Evolutionary conservation across 768 basidiomycete genomes (phyloP), one percentile per base, ranked within the genome.

Genomic region (Tephrocybe sp.): DNA sequence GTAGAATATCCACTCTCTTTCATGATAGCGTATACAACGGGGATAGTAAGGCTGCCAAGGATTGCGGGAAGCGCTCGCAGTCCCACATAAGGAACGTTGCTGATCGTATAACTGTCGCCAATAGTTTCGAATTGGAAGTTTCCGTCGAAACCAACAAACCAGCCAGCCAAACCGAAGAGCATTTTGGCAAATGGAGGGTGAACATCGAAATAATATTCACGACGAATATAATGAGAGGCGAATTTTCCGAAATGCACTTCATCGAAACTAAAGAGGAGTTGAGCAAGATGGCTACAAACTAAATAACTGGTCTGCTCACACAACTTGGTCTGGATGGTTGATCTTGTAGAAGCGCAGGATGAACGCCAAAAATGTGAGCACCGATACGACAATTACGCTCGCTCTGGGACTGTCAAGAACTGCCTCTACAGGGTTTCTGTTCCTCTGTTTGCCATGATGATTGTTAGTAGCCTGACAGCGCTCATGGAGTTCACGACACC

Each of bases 201-300:
- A 7, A 99, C 96, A 65, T 99, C 97, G 75, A 99, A 99, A 72
- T 98, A 98, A 74, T 98, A 99, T 69, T 97, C 83, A 56, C 96
- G 80, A 38, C 73, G 73, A 64, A 98, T 85, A 69, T 99, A 99
- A 69, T 93, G 90, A 5, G 91, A 83, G 11, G 97, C 95, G 65
- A 99, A 99, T 69, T 98, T 97, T 54, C 96, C 96, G 64, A 98
- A 98, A 64, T 98, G 96, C 11, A 98, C 96, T 71, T 98, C 95
- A 65, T 98, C 95, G 64, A 98, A 98, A 40, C 92, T 95, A 58
- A 30, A 7, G 41, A 36, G 40, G 30, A 12, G 26, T 35, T 44
- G 16, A 47, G 26, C 18, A 30, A 32, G 12, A 35, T 35, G 36
- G 9, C 8, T 22, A 11, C 31, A 32, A 27, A 27, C 8, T 43